A percentile compares a stretch with the other conserved stretches of the same genome.
Conservation (phyloP, 768 basidiomycete species). For the Lactifluus subvellereus region DNA sequence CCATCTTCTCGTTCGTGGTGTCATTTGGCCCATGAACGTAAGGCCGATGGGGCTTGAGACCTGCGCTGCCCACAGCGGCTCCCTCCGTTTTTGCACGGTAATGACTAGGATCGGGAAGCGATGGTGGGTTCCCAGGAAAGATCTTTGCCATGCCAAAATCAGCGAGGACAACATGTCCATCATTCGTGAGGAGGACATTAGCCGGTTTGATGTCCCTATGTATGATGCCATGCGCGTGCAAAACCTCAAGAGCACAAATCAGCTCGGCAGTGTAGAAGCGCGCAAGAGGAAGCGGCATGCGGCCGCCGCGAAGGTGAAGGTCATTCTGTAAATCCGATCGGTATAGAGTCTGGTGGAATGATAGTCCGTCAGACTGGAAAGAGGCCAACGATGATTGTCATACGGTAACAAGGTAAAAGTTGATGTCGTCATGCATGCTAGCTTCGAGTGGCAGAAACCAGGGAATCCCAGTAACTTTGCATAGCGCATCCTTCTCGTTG, state of each 20-base stretch:
- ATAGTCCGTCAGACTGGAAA: not conserved
- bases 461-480: slow-evolving; percentile 4
- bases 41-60: slow-evolving; percentile 14
- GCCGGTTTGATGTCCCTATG: slow-evolving; percentile 48
- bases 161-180: slow-evolving; percentile 19
- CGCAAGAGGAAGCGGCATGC: slow-evolving; percentile 10
- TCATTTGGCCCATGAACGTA: slow-evolving; percentile 1
- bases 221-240: slow-evolving; percentile 39
- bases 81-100: not conserved
- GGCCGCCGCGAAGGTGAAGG: slow-evolving; percentile 18
- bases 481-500: slow-evolving; percentile 20
- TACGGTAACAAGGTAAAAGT: slow-evolving; percentile 25
- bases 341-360: slow-evolving; percentile 6
- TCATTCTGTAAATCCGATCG: slow-evolving; percentile 19
- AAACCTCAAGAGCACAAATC: slow-evolving; percentile 28
- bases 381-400: not conserved
- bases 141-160: slow-evolving; percentile 25
- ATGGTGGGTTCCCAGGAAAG: slow-evolving; percentile 1
- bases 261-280: slow-evolving; percentile 23
- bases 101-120: not conserved
- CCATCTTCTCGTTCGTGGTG: slow-evolving; percentile 16
- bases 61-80: not conserved
- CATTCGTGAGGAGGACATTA: slow-evolving; percentile 25
- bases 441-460: slow-evolving; percentile 23
- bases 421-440: slow-evolving; percentile 22